Evolutionary conservation across 176 grass and related monocot species (phyloP).

Genomic region (Rhynchospora tenuis): DNA sequence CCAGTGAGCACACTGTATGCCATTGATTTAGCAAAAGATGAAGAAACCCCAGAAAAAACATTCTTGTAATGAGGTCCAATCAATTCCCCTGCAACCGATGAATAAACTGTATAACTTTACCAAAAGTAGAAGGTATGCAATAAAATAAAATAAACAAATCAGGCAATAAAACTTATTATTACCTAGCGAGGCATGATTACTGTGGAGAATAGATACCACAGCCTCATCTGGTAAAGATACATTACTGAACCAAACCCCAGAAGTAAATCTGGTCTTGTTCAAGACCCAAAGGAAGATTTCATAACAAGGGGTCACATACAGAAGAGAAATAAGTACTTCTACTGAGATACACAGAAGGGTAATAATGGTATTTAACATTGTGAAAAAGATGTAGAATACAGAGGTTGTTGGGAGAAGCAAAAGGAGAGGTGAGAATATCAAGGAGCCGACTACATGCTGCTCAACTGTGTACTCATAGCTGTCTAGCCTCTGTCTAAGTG

Average conservation of each 20-base stretch:
- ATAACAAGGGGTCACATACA: constrained; percentile 66
- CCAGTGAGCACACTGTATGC: constrained; percentile 74
- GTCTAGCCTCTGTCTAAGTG: constrained; percentile 77
- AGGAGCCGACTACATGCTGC: constrained; percentile 89
- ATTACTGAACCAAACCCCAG: constrained; percentile 63
- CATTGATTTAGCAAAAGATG: constrained; percentile 61
- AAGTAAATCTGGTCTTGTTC: constrained; percentile 68
- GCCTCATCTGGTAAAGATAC: constrained; percentile 25
- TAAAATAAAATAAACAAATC: neutral
- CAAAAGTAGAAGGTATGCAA: neutral
- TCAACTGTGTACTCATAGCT: constrained; percentile 85
- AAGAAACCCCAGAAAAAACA: constrained; percentile 47
- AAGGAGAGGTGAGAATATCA: constrained; percentile 86
- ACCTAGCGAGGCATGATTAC: constrained; percentile 71
- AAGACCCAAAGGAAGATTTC: constrained; percentile 54
- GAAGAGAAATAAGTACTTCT: constrained; percentile 52
- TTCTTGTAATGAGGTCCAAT: constrained; percentile 44
- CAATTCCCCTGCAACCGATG: constrained; percentile 49
- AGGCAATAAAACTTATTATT: constrained; percentile 18
- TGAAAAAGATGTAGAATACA: constrained; percentile 91
- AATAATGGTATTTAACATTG: constrained; percentile 64
- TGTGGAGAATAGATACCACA: constrained; percentile 50
- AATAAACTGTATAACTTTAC: neutral
- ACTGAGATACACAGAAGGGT: constrained; percentile 45
- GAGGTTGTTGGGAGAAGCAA: constrained; percentile 80